Conservation (phyloP, 257 asterid species). For the Paulownia fortunei region DNA sequence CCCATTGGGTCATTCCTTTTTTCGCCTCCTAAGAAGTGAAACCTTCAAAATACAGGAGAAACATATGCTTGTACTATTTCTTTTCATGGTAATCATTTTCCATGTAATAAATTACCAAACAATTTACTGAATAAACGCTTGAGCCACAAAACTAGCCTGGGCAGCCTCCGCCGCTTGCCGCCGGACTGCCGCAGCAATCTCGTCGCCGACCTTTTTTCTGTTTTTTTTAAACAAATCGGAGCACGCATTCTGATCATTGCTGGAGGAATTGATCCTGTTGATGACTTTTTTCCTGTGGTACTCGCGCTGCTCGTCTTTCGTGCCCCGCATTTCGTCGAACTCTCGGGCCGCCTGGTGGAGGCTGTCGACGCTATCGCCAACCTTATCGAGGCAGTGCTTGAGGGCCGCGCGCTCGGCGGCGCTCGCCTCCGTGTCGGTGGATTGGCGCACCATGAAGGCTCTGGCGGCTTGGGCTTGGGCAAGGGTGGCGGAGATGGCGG, state of each 20-base stretch:
- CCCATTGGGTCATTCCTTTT: too few relatives aligned
- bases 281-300: conserved; percentile 42
- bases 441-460: conserved; percentile 20
- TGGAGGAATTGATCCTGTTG: conserved; percentile 43
- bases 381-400: conserved; percentile 46
- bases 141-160: not conserved
- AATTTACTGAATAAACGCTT: not conserved
- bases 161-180: conserved; percentile 8
- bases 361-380: conserved; percentile 45
- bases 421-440: not conserved
- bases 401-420: conserved; percentile 33
- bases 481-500: conserved; percentile 27
- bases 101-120: not conserved
- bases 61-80: too few relatives aligned
- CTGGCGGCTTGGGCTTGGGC: conserved; percentile 20
- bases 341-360: conserved; percentile 48
- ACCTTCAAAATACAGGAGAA: too few relatives aligned
- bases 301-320: conserved; percentile 23
- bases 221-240: not conserved
- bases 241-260: not conserved
- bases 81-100: too few relatives aligned
- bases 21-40: too few relatives aligned
- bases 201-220: not conserved
- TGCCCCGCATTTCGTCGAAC: conserved; percentile 37
- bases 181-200: not conserved